A percentile compares a stretch with the other conserved stretches of the same genome.
These are phyloP conservation scores for Trichoderma endophyticum DNA, from an alignment of 2,329 filamentous ascomycete species.

Conservation along the genomic window DNA sequence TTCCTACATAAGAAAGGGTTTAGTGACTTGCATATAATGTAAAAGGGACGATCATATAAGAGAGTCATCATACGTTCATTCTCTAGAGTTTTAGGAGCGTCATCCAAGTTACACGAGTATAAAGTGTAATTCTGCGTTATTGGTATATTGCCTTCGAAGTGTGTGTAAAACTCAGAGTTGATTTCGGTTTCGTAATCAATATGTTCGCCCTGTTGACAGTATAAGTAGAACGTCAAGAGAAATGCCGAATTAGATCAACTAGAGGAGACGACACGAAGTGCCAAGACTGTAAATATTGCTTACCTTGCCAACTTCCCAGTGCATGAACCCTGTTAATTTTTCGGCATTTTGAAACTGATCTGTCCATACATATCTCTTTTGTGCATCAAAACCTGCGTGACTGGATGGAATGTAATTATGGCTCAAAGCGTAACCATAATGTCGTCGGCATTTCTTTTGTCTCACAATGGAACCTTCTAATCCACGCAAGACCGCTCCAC, in stretches of 20 bases:
- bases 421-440: not conserved
- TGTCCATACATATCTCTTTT: not conserved
- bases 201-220: not conserved
- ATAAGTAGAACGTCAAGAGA: not conserved
- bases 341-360: not conserved
- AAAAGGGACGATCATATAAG: accelerated
- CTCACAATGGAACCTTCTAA: slow-evolving; percentile 1
- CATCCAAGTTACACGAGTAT: not conserved
- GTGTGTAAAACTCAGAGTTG: accelerated
- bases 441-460: slow-evolving; percentile 4
- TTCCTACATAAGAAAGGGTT: not conserved
- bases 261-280: not conserved
- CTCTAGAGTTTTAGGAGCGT: not conserved
- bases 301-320: not conserved
- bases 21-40: not conserved
- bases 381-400: not conserved
- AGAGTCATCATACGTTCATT: not conserved
- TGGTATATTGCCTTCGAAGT: not conserved
- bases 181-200: not conserved
- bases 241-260: too few relatives aligned
- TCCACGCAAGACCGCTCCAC: not conserved
- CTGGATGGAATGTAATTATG: not conserved
- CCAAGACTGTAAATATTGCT: not conserved
- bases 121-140: not conserved
- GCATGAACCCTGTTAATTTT: not conserved